Base-by-base conservation (phyloP, 352 stramenopile genomes). In the Phytophthora tentaculata region DNA sequence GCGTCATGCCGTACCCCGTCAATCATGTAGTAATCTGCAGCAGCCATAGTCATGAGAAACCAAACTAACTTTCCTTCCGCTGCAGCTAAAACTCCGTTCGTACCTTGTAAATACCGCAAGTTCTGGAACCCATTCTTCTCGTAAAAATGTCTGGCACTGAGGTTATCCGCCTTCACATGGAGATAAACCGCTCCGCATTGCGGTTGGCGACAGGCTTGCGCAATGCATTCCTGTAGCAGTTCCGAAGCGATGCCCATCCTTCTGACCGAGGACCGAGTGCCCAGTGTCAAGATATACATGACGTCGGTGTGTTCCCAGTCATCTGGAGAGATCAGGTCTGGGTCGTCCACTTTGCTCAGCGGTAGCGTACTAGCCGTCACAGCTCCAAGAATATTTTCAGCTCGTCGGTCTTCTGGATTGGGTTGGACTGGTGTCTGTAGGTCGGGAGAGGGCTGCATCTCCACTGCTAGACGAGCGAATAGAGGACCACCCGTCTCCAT, bases 241-340 rank as follows among this genome's bases (percentile, higher is more conserved):
- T 84, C 86, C 6, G 90, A 97, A 9, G 93, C 96, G 67, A 99
- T 92, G 59, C 96, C 95, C 35, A 81, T 81, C 16, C 94, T 72
- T 63, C 97, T 84, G 64, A 97, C 97, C 16, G 88, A 81, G 1
- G 76, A 61, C n/a, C 80, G 77, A 2, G 89, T 96, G 5, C 96
- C 96, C 14, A 99, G 79, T 28, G 96, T 99, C 61, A 99, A 92
- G 53, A 99, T 98, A 77, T 99, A 99, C 87, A 98, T 98, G 58
- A 98, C 86, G 58, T 86, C 79, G 2, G 79, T 90, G 72, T 98
- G 83, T 16, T 67, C 74, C 81, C 69, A 59, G 69, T 90, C 74
- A 56, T 81, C 76, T 0, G 61, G 65, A 13, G 90, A 76, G 54
- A 92, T 76, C 62, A 89, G 66, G 7, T 82, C 68, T 37, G 74